Evolutionary conservation across 352 stramenopile species (phyloP), one percentile per base, ranked within the genome.

Genomic region (Aphanomyces stellatus): DNA sequence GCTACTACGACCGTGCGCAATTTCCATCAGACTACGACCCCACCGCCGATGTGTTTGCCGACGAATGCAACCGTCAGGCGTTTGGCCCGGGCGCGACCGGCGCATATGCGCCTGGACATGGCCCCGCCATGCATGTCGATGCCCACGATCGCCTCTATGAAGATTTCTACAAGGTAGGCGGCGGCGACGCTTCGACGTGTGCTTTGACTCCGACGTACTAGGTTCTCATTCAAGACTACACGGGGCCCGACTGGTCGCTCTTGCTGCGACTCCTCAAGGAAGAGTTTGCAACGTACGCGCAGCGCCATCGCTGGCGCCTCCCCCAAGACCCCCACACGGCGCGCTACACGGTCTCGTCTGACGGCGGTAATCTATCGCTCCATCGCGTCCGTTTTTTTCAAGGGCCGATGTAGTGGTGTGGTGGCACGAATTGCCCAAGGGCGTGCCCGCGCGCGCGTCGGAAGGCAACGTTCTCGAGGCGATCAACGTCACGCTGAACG

Each of bases 401-500:
- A 25, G 10, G 13, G 2, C 13, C 2, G 51, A 22, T n/a, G 34
- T 67, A 67, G 60, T 13, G 19, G 60, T 67, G 15, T 41, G 88
- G 46, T 90, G 82, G 81, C 80, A 69, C 7, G 71, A 70, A 27
- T 70, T 92, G 13, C 84, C 84, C 31, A 76, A 62, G 41, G 87
- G 91, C 19, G 79, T 97, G 4, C 96, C 96, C 15, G 95, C 91
- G 13, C 87, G 85, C 37, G 95, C 96, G 62, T 85, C 86, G 30
- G 88, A 99, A 69, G 97, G 97, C 0, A 99, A 99, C 74, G 82
- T 98, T 43, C 74, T 99, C 1, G 96, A 99, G 80, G 96, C 97
- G 4, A 97, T 99, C 74, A 99, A 99, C 69, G 89, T 99, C 10
- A 98, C 93, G 24, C 81, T 99, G 13, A 99, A 99, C 74, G 85